Evolutionary conservation across 2,329 filamentous ascomycete species (phyloP).

Genomic region (Chaetomium olivaceum): DNA sequence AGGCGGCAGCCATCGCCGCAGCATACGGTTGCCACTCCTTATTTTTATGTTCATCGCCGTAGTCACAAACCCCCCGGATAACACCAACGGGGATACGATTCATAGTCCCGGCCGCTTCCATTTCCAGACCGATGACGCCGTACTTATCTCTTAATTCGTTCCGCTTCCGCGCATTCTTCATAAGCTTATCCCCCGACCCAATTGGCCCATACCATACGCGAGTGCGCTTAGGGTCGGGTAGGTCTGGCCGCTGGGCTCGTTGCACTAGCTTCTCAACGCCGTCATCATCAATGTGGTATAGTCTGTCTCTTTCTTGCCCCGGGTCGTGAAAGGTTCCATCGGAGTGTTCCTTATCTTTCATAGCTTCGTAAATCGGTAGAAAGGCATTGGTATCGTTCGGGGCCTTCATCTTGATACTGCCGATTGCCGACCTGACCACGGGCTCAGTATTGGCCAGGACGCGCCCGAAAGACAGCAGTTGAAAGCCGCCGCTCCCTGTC

Average conservation of each 20-base stretch:
- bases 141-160: constrained; percentile 1
- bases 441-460: not conserved
- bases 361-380: not conserved
- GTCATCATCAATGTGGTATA: no score
- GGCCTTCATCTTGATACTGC: not conserved
- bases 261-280: no score
- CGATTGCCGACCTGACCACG: not conserved
- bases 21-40: not conserved
- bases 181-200: not conserved
- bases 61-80: not conserved
- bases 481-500: not conserved
- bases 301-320: not conserved
- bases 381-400: not conserved
- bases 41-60: not conserved
- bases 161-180: not conserved
- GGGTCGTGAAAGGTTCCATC: not conserved
- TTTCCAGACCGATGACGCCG: not conserved
- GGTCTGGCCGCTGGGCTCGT: no score
- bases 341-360: not conserved
- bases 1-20: not conserved
- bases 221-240: no score
- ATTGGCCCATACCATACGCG: not conserved
- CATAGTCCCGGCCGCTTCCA: constrained; percentile 1
- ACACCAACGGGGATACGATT: not conserved
- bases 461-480: not conserved